A percentile compares a stretch with the other conserved stretches of the same genome.
Evolutionary conservation across 1,284 basidiomycete genomes (phyloP).

Genomic region (Schizopora paradoxa): DNA sequence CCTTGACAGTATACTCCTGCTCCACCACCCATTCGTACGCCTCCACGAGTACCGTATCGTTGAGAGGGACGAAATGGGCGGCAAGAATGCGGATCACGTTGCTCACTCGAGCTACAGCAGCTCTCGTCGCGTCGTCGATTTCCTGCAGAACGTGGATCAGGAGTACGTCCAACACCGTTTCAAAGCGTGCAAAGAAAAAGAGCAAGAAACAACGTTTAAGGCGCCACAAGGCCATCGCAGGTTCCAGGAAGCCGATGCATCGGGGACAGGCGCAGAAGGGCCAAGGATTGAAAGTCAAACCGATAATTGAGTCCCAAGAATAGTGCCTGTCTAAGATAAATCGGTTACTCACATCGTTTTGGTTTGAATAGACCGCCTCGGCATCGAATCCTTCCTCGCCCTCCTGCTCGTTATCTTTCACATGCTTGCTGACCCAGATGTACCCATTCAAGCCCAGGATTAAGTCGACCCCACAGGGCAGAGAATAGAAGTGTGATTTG

Average conservation of each 20-base stretch:
- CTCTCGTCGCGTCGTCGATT: constrained; percentile 73
- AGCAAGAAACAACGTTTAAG: too few relatives aligned
- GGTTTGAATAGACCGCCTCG: constrained; percentile 90
- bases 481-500: constrained; percentile 90
- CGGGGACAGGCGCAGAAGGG: too few relatives aligned
- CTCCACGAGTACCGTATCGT: constrained; percentile 71
- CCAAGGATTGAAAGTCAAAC: too few relatives aligned
- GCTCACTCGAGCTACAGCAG: constrained; percentile 75
- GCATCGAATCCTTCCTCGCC: constrained; percentile 86
- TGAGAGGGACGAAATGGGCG: constrained; percentile 72
- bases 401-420: constrained; percentile 66
- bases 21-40: constrained; percentile 82
- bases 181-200: too few relatives aligned
- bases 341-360: constrained; percentile 77
- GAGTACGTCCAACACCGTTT: constrained; percentile 16
- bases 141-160: constrained; percentile 40
- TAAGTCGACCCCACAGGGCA: constrained; percentile 89
- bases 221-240: too few relatives aligned
- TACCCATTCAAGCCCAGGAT: constrained; percentile 96
- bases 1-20: constrained; percentile 56
- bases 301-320: too few relatives aligned
- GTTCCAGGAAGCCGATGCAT: too few relatives aligned
- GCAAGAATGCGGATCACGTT: constrained; percentile 79
- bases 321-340: not conserved
- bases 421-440: constrained; percentile 91